Base-by-base conservation (phyloP, 1,284 basidiomycete genomes). In the Anthracocystis setariae region DNA sequence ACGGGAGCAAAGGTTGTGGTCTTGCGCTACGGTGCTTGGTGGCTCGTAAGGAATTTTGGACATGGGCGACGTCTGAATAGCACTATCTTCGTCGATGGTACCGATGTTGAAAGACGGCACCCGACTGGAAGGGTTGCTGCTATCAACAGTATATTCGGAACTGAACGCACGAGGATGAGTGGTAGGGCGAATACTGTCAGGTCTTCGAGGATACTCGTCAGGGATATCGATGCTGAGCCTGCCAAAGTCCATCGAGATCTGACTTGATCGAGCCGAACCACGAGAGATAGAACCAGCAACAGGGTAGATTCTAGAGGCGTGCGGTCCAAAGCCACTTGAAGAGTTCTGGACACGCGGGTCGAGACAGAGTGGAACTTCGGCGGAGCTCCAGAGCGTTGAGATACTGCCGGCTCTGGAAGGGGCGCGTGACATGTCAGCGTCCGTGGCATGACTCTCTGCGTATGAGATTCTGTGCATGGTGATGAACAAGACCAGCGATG, bases 371-470 rank as follows among this genome's bases (percentile, higher is more conserved):
- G 77, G 77, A 0, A 77, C 62, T 8, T 79, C 77, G 35, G 77
- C 77, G 7, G 77, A 79, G 62, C 70, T 76, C 77, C 77, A 77
- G 2, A 77, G 20, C 5, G 73, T 76, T 0, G 73, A 70, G 38
- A 79, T 71, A 55, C 74, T 74, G 27, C 60, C 73, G 12, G 69
- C 54, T 38, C 69, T 56, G 8, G 69, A 72, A 17, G 54, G 54
- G 2, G 57, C 42, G 4, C 69, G 39, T 12, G 62, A 58, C 55
- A 71, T 47, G 50, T 40, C 51, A 29, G 57, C 48, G 27, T 69
- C 55, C 35, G 44, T 46, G 1, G 57, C 54, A 7, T 68, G 65
- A 37, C 48, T 48, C 39, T 61, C 64, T 20, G 54, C 48, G 10
- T 46, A 25, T 3, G 52, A 61, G 9, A 50, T 29, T 8, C 45